These are phyloP conservation scores for Hypoxylon sp. DNA, from an alignment of 2,329 filamentous ascomycete genomes.

Conservation along the genomic window DNA sequence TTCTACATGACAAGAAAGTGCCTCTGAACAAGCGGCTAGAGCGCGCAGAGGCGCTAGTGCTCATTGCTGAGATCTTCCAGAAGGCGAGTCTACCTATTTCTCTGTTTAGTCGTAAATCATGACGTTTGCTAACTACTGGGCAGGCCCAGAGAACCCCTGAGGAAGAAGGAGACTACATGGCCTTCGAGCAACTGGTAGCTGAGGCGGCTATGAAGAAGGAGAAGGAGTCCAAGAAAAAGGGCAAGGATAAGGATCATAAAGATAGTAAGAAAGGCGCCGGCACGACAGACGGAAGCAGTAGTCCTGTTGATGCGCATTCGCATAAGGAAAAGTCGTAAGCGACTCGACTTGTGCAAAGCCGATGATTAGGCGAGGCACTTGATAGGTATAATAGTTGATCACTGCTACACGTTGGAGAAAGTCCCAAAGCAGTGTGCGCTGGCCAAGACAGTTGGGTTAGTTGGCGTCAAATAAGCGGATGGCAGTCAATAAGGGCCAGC, in stretches of 20 bases:
- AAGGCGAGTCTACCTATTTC: slow-evolving; percentile 70
- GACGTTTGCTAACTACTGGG: slow-evolving; percentile 30
- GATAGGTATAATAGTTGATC: not conserved
- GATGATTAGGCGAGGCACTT: not conserved
- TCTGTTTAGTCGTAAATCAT: slow-evolving; percentile 3
- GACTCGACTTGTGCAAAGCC: slow-evolving; percentile 2
- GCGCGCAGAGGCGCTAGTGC: slow-evolving; percentile 88
- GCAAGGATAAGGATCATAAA: slow-evolving; percentile 55
- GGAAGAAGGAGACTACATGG: slow-evolving; percentile 98
- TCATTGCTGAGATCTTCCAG: slow-evolving; percentile 90
- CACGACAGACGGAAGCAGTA: slow-evolving; percentile 41
- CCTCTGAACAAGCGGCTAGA: slow-evolving; percentile 88
- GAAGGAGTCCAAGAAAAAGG: slow-evolving; percentile 80
- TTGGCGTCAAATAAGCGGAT: slow-evolving; percentile 1
- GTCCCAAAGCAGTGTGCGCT: not conserved
- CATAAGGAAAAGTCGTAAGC: slow-evolving; percentile 44
- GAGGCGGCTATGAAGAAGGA: slow-evolving; percentile 97
- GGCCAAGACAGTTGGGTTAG: not conserved
- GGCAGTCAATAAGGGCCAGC: not conserved
- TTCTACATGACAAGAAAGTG: slow-evolving; percentile 85
- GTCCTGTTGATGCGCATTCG: slow-evolving; percentile 33
- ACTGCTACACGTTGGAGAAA: not conserved
- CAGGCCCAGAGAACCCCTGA: slow-evolving; percentile 91
- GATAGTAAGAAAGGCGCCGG: slow-evolving; percentile 47
- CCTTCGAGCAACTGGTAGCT: slow-evolving; percentile 97